Evolutionary conservation across 2,329 filamentous ascomycete species (phyloP), one percentile per base, ranked within the genome.

Genomic region (Amphichorda felina): DNA sequence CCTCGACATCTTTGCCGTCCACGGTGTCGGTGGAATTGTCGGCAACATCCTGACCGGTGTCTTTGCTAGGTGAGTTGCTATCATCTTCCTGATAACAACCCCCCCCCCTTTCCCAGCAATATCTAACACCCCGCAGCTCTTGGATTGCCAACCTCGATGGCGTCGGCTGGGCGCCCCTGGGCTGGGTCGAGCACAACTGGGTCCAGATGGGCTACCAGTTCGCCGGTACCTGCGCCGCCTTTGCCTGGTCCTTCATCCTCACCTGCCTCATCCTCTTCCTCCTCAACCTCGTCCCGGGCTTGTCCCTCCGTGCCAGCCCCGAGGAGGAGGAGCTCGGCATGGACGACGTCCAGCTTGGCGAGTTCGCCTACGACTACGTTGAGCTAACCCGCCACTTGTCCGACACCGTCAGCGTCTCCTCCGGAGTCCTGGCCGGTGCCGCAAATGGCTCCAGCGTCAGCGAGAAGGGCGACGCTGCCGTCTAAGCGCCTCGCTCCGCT

Each of bases 1-100:
- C 5, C 82, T 94, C 59, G 86, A 94, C 64, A 79, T 94, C 50
- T 91, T 94, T 60, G 86, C 86, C 45, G 84, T 91, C 60, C 86
- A 94, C 72, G 85, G 75, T 50, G 64, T 93, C 43, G 85, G 86
- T 33, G 86, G 86, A 45, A 84, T 91, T 44, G 69, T 81, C 39
- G 86, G 86, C 34, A 82, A 93, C 48, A 59, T 87, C 40, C 67
- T 84, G 59, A 89, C 85, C 38, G 83, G 79, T 43, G 61, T 89
- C 43, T 86, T 89, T 52, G 82, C 74, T 46, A 76, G 81, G 69
- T 75, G 56, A 53, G 68, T 65, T 13, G 26, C 19, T 24, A 14
- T 10, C 32, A n/a, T 13, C 10, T 14, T 22, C 3, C 11, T 16
- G 16, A 18, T 22, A 7, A 17, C 8, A 35, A 32, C n/a, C 36